phyloP scores from a whole-genome alignment of 2,329 filamentous ascomycete species.

The Sclerotinia glacialis region DNA sequence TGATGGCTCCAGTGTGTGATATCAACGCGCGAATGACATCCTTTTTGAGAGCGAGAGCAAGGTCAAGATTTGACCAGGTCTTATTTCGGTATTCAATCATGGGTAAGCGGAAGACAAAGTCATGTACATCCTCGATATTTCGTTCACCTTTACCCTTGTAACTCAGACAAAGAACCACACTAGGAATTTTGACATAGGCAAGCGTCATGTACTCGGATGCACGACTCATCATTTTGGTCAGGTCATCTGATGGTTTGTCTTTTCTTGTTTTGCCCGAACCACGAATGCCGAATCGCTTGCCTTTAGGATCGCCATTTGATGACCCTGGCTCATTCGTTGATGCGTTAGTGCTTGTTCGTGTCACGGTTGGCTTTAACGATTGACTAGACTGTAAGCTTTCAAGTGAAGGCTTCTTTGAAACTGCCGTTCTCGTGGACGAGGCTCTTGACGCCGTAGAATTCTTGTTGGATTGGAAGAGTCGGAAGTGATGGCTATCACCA shows the following conservation, averaged over 20 bases:
- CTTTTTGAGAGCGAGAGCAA: constrained; percentile 88
- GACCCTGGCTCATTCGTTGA: constrained; percentile 32
- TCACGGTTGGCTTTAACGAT: constrained; percentile 32
- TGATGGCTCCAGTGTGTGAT: constrained; percentile 91
- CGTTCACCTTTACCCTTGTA: constrained; percentile 96
- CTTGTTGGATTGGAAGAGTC: constrained; percentile 44
- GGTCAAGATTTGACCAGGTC: constrained; percentile 96
- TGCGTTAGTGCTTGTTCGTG: constrained; percentile 31
- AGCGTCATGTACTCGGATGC: constrained; percentile 98
- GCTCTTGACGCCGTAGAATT: constrained; percentile 28
- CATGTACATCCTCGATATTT: constrained; percentile 94
- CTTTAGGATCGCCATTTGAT: constrained; percentile 37
- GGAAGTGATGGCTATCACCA: constrained; percentile 42
- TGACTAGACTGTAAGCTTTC: constrained; percentile 36
- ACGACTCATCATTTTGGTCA: constrained; percentile 93
- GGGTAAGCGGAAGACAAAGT: constrained; percentile 95
- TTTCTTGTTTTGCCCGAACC: constrained; percentile 52
- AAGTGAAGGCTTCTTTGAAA: constrained; percentile 37
- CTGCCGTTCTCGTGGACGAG: constrained; percentile 27
- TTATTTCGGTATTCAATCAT: constrained; percentile 97
- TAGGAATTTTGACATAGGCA: constrained; percentile 90
- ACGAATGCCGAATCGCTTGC: constrained; percentile 54
- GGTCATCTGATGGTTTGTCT: constrained; percentile 74
- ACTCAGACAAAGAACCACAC: constrained; percentile 89
- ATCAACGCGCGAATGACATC: constrained; percentile 92